phyloP scores from a whole-genome alignment of 805 yeast species.

The Nakazawaea ishiwadae region DNA sequence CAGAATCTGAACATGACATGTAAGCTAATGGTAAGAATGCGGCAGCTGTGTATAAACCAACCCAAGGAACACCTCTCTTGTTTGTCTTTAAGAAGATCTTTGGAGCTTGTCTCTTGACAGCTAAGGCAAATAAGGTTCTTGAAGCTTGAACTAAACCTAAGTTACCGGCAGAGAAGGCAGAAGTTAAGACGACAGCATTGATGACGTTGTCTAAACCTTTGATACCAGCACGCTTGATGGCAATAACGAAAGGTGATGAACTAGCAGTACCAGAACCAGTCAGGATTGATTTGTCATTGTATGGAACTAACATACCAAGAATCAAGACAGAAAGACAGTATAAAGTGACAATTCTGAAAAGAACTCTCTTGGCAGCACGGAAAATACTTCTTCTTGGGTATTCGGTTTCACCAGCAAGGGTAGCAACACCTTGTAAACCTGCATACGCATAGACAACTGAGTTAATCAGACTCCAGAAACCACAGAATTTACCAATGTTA shows the following conservation, averaged over 20 bases:
- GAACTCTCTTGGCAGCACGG: conserved; percentile 26
- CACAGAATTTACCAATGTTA: conserved; percentile 34
- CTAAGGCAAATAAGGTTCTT: conserved; percentile 69
- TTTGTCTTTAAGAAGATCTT: conserved; percentile 41
- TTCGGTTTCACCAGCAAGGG: conserved; percentile 29
- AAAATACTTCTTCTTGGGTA: conserved; percentile 29
- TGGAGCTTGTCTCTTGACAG: conserved; percentile 75
- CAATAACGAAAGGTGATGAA: conserved; percentile 38
- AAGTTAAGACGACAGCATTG: conserved; percentile 34
- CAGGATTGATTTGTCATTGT: conserved; percentile 23
- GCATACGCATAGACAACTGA: conserved; percentile 34
- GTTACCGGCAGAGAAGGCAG: conserved; percentile 63
- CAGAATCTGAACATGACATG: conserved; percentile 18
- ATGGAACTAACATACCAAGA: conserved; percentile 29
- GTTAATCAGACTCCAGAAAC: conserved; percentile 36
- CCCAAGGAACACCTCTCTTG: conserved; percentile 19
- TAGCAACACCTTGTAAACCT: conserved; percentile 25
- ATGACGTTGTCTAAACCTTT: conserved; percentile 31
- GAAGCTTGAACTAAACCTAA: conserved; percentile 71
- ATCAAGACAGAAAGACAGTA: conserved; percentile 28
- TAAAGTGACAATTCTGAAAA: conserved; percentile 25
- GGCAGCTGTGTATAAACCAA: conserved; percentile 20
- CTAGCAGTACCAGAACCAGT: conserved; percentile 19
- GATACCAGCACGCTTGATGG: conserved; percentile 29
- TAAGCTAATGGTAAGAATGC: conserved; percentile 25